Base-by-base conservation (phyloP, 306 rosid species). In the Adenanthera pavonina region DNA sequence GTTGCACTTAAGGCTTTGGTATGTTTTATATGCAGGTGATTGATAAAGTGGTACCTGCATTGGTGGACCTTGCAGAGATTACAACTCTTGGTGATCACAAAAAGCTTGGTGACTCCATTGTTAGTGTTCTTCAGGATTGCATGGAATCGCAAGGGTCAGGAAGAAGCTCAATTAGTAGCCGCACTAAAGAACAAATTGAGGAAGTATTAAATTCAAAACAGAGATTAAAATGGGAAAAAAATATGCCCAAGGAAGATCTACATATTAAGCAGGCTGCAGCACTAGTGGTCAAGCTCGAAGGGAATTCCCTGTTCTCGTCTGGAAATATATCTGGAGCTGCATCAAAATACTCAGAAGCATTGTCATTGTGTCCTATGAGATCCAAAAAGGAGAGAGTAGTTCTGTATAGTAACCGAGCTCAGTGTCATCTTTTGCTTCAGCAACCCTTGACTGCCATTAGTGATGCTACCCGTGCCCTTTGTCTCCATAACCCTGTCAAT, bases 211-310 rank as follows among this genome's bases (percentile, higher is more conserved):
- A 89, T 80, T 89, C 97, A 12, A 91, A 90, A 84, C 92, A 91
- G 87, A 91, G 97, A 87, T 84, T 91, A 82, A 91, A 91, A 77
- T 88, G 98, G 99, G 99, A 96, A 86, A 96, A 96, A 88, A 90
- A 60, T 81, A 93, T 93, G 97, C 97, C 97, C 76, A 96, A 93
- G 86, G 99, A 93, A 88, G 99, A 96, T 77, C 92, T 96, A 43
- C 99, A 91, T 76, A 96, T 96, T 81, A 96, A 96, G 90, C 99
- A 96, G 86, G 99, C 98, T 25, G 99, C 99, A 12, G 98, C 99
- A 0, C 86, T 96, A 41, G 99, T 96, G 49, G 97, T 96, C 85
- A 96, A 96, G 87, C 98, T 96, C 19, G 99, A 96, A 90, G 99
- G 99, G 84, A 96, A 96, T 87, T 96, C 99, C 25, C 82, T 96